These are phyloP conservation scores for Stereocaulon alpinum DNA, from an alignment of 495 filamentous ascomycete genomes.

Conservation along the genomic window DNA sequence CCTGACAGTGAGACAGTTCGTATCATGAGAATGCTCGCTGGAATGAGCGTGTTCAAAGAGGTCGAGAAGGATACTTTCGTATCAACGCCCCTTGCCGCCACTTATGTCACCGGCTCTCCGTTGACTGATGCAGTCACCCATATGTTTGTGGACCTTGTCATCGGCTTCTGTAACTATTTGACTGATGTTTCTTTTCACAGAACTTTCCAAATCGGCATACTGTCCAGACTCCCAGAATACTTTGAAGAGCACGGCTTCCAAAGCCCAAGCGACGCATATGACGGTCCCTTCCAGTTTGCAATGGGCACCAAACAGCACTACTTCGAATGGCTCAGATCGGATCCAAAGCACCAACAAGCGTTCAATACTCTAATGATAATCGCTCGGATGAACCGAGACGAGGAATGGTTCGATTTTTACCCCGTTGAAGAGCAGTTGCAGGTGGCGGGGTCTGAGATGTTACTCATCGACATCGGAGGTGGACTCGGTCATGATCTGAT, in stretches of 20 bases:
- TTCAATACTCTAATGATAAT: neutral
- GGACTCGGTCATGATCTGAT: conserved; percentile 41
- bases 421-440: conserved; percentile 31
- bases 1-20: neutral
- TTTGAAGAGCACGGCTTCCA: neutral
- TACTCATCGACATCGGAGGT: conserved; percentile 48
- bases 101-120: neutral
- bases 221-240: neutral
- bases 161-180: neutral
- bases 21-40: neutral
- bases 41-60: neutral
- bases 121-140: neutral
- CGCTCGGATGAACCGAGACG: neutral
- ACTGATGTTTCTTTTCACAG: neutral
- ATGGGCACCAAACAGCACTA: neutral
- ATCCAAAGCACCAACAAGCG: neutral
- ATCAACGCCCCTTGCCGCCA: neutral
- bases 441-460: neutral
- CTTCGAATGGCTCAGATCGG: neutral
- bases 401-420: conserved; percentile 29
- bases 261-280: neutral
- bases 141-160: neutral
- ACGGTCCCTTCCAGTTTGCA: neutral
- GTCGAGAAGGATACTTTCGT: neutral
- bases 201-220: neutral